Base-by-base conservation (phyloP, 2,329 filamentous ascomycete genomes). In the Metarhizium sp. region DNA sequence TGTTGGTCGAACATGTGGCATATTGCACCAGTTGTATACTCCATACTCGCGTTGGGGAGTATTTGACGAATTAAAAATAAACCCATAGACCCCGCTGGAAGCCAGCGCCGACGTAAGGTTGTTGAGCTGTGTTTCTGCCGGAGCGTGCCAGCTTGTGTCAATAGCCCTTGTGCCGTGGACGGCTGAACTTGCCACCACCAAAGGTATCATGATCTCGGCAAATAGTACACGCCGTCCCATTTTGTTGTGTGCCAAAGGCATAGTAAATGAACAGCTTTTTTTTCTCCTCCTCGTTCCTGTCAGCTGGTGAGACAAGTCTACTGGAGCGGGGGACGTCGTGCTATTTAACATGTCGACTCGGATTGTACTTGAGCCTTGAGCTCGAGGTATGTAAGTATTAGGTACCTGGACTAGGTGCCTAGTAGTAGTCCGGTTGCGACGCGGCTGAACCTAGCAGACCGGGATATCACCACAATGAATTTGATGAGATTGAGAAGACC, bases 1-100 rank as follows among this genome's bases (percentile, higher is more conserved):
- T 14, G 70, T 69, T 25, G 68, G 71, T 36, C 88, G 78, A n/a
- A 88, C 86, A 71, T 92, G 90, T 1, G 90, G 89, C 88, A 94
- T 94, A 65, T 94, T 92, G 70, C 89, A 94, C 78, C 79, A 92
- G 68, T 92, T 90, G 70, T 92, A 92, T 1, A 73, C 77, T 6
- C 82, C 81, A 69, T 88, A 86, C 42, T 74, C 61, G 0, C 69
- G 65, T 54, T 76, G 71, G 0, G 87, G 81, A 0, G 80, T 79
- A 1, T 71, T 61, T 1, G 86, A 89, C 38, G 79, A 78, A 64
- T 90, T 84, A 71, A 85, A 94, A 18, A 88, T 77, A 66, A 90
- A 92, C 2, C 86, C 88, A 67, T 90, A 85, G 0, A 84, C 78
- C 1, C 86, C 88, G 2, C 76, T 72, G 7, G 78, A 76, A 56